These are phyloP conservation scores for Yarrowia sp. DNA, from an alignment of 805 yeast species.

Conservation along the genomic window DNA sequence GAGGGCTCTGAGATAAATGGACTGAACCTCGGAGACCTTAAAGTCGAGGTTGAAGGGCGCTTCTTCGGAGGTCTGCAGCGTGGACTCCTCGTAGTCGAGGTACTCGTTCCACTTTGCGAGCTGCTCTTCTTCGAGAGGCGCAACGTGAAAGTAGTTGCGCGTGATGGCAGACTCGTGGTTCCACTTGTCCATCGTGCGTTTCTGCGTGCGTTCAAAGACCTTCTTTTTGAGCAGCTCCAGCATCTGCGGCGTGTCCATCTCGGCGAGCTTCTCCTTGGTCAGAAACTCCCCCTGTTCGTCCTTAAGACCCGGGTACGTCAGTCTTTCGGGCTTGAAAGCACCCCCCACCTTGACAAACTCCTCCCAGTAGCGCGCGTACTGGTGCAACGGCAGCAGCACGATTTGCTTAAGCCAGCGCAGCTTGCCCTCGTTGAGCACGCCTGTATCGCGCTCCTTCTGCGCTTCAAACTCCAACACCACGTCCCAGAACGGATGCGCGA, in stretches of 20 bases:
- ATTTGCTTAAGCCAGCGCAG: constrained; percentile 39
- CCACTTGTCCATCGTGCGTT: constrained; percentile 65
- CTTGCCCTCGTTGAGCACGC: constrained; percentile 39
- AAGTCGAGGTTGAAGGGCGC: constrained; percentile 27
- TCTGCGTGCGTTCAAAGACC: constrained; percentile 49
- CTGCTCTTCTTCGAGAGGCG: constrained; percentile 47
- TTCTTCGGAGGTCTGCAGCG: constrained; percentile 21
- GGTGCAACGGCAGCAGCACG: constrained; percentile 67
- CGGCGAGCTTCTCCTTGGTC: constrained; percentile 22
- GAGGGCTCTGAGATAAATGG: constrained; percentile 69
- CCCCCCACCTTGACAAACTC: constrained; percentile 32
- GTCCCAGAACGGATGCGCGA: constrained; percentile 84
- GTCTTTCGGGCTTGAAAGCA: background rate
- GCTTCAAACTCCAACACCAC: constrained; percentile 60
- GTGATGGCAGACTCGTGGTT: constrained; percentile 63
- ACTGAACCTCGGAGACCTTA: constrained; percentile 38
- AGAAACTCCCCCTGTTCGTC: constrained; percentile 20
- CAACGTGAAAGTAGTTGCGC: constrained; percentile 57
- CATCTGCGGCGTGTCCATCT: constrained; percentile 27
- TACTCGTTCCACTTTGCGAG: constrained; percentile 61
- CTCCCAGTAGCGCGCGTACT: constrained; percentile 75
- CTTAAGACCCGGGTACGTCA: background rate
- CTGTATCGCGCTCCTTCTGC: constrained; percentile 42
- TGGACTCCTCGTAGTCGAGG: constrained; percentile 51
- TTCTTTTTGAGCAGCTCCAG: constrained; percentile 29